Percentiles rank a stretch among this genome's conserved stretches.
These are phyloP conservation scores for Calophaca sinica DNA, from an alignment of 306 rosid species.

Conservation along the genomic window DNA sequence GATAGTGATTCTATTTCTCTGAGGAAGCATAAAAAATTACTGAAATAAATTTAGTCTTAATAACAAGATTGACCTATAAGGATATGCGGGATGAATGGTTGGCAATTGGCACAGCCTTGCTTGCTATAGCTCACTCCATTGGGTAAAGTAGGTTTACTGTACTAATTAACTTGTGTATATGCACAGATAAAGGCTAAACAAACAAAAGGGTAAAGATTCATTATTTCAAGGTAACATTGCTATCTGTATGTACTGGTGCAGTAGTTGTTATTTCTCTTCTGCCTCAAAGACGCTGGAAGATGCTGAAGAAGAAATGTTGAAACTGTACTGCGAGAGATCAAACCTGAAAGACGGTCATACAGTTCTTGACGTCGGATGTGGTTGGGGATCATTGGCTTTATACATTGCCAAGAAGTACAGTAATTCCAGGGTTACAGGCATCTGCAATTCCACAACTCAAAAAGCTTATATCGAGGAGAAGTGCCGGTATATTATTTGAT, in stretches of 20 bases:
- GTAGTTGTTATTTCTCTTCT: slow-evolving; percentile 80
- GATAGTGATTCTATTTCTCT: not conserved
- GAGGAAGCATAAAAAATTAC: not conserved
- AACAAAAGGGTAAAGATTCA: not conserved
- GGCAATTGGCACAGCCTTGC: not conserved
- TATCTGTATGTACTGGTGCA: slow-evolving; percentile 48
- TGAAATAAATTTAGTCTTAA: not conserved
- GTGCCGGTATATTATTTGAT: slow-evolving; percentile 55
- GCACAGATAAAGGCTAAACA: not conserved
- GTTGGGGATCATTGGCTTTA: slow-evolving; percentile 89
- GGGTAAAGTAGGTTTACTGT: not conserved
- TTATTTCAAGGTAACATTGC: not conserved
- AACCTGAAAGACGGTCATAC: slow-evolving; percentile 71
- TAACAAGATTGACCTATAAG: not conserved
- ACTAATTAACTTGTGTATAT: not conserved
- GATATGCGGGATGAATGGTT: not conserved
- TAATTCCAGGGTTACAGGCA: slow-evolving; percentile 83
- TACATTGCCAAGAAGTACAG: slow-evolving; percentile 75
- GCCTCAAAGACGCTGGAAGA: slow-evolving; percentile 72
- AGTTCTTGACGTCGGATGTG: slow-evolving; percentile 92
- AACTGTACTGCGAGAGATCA: slow-evolving; percentile 75
- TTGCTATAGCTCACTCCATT: not conserved
- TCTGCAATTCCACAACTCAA: slow-evolving; percentile 87
- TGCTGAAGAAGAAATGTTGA: slow-evolving; percentile 87
- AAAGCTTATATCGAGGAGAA: slow-evolving; percentile 73